phyloP scores from a whole-genome alignment of 208 protist species.

The Leishmania lainsoni region DNA sequence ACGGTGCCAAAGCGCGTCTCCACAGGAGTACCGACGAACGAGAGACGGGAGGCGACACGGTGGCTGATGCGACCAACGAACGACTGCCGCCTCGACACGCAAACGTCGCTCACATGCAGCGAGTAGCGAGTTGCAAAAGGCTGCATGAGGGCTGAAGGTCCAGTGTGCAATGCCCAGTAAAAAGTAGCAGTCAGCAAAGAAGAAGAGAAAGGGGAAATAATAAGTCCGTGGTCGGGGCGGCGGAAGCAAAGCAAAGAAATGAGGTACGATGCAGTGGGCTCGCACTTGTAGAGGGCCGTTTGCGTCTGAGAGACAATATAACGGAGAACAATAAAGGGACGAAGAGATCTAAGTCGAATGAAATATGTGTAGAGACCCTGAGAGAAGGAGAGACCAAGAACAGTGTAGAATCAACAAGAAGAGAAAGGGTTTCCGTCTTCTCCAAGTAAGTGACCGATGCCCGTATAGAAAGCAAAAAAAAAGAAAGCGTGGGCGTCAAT shows the following conservation, averaged over 20 bases:
- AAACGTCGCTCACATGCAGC: constrained; percentile 11
- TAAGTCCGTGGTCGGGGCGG: not conserved
- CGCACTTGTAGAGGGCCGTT: not conserved
- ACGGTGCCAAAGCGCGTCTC: constrained; percentile 45
- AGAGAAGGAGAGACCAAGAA: not conserved
- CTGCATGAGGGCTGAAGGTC: not conserved
- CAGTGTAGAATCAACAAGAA: not conserved
- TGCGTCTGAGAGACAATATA: no score
- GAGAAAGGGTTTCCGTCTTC: not conserved
- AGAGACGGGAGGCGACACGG: constrained; percentile 51
- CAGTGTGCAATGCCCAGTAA: not conserved
- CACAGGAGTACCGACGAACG: constrained; percentile 36
- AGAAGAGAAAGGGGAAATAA: no score
- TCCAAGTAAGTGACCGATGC: not conserved
- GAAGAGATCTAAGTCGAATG: not conserved
- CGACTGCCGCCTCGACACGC: constrained; percentile 35
- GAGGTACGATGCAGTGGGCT: not conserved
- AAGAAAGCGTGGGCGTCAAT: not conserved
- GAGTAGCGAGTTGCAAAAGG: constrained; percentile 1
- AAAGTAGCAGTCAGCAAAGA: no score
- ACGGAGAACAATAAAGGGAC: not conserved
- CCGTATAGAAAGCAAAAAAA: not conserved
- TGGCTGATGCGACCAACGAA: constrained; percentile 52
- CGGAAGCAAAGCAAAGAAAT: constrained; percentile 4
- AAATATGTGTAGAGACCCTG: not conserved